These are phyloP conservation scores for Ustilago lituana DNA, from an alignment of 1,284 basidiomycete genomes.

Conservation along the genomic window DNA sequence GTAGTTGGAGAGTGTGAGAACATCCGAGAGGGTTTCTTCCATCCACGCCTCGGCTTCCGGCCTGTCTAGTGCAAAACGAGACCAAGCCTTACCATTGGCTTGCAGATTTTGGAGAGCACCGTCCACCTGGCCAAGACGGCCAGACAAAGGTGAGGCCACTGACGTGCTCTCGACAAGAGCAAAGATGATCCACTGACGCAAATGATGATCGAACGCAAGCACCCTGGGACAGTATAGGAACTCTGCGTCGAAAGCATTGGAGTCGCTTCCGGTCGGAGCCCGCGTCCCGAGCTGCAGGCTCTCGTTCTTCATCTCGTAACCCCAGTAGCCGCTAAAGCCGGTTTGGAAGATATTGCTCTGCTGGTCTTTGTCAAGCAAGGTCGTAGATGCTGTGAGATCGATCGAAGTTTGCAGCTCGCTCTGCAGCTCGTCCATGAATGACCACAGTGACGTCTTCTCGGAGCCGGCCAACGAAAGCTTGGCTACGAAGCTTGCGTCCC, in stretches of 20 bases:
- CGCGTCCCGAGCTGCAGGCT: constrained; percentile 59
- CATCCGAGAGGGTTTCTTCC: constrained; percentile 8
- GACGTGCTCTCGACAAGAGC: constrained; percentile 43
- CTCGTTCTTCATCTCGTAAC: constrained; percentile 72
- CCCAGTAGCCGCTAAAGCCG: constrained; percentile 72
- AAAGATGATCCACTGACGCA: constrained; percentile 68
- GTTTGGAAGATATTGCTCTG: constrained; percentile 66
- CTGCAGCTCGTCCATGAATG: constrained; percentile 54
- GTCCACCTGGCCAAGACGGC: constrained; percentile 5
- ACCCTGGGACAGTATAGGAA: constrained; percentile 68
- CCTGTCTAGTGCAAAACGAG: constrained; percentile 8
- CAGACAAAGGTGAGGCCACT: not conserved
- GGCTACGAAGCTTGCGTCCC: constrained; percentile 1
- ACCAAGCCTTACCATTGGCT: constrained; percentile 17
- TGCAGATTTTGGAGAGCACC: constrained; percentile 18
- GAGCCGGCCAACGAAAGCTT: not conserved
- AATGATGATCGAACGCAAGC: constrained; percentile 68
- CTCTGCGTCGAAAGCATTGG: constrained; percentile 65
- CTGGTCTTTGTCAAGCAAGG: constrained; percentile 6
- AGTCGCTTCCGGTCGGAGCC: constrained; percentile 1
- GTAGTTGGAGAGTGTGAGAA: not conserved
- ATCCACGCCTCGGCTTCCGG: constrained; percentile 30
- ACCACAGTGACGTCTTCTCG: constrained; percentile 48
- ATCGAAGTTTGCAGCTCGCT: constrained; percentile 25
- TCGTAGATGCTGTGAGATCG: not conserved